Evolutionary conservation across 441 rosid genomes (phyloP).

Genomic region (Populus hybrid): DNA sequence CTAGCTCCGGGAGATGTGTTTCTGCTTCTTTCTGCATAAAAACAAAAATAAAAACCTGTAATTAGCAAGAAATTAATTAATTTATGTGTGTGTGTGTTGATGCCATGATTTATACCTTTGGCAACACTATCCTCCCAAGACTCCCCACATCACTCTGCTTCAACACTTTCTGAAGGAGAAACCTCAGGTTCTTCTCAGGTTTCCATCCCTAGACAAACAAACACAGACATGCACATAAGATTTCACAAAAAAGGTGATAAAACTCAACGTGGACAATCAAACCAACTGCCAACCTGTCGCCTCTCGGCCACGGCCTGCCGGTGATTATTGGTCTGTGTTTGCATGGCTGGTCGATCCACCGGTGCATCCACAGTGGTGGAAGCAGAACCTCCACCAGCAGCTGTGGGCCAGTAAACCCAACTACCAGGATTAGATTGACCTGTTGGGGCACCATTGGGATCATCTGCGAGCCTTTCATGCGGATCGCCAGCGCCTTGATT

Average conservation of each 20-base stretch:
- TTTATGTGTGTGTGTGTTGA: neutral
- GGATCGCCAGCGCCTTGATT: conserved; percentile 31
- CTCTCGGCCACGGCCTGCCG: conserved; percentile 58
- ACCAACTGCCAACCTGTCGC: conserved; percentile 50
- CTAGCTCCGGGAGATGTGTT: conserved; percentile 88
- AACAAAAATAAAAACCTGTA: neutral
- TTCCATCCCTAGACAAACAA: conserved; percentile 51
- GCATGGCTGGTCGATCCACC: conserved; percentile 33
- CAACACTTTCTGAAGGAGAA: conserved; percentile 90
- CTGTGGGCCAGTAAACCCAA: conserved; percentile 69
- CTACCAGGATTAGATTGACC: conserved; percentile 29
- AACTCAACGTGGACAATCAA: neutral
- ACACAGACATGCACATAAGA: neutral
- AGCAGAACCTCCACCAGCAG: conserved; percentile 11
- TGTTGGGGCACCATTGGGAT: conserved; percentile 28
- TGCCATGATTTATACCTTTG: conserved; percentile 47
- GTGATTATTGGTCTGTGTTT: conserved; percentile 40
- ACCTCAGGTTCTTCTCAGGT: conserved; percentile 84
- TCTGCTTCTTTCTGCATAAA: conserved; percentile 84
- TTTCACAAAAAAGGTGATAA: neutral
- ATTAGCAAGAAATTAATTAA: neutral
- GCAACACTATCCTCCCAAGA: conserved; percentile 91
- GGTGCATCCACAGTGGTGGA: conserved; percentile 26
- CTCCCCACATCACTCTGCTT: conserved; percentile 98
- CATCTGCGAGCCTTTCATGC: conserved; percentile 44